Evolutionary conservation across 495 filamentous ascomycete genomes (phyloP).

Genomic region (Platismatia glauca): DNA sequence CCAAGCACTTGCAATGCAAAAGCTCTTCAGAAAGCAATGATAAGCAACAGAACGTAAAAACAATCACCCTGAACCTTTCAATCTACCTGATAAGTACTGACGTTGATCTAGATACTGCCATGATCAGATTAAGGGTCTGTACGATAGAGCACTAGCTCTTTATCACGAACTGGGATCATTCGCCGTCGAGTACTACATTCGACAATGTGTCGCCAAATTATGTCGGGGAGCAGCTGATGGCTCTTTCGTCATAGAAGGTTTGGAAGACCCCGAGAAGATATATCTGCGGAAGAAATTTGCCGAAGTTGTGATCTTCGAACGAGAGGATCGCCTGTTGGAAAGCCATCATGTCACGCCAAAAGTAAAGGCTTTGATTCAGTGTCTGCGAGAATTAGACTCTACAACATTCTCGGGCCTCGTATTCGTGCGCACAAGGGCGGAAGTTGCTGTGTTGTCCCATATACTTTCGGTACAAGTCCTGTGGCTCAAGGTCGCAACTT

Average conservation of each 20-base stretch:
- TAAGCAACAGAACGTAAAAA: slow-evolving; percentile 43
- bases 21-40: slow-evolving; percentile 40
- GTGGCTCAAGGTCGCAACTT: slow-evolving; percentile 53
- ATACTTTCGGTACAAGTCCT: slow-evolving; percentile 55
- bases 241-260: slow-evolving; percentile 31
- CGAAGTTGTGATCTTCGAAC: slow-evolving; percentile 1
- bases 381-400: slow-evolving; percentile 38
- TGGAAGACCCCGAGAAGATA: slow-evolving; percentile 44
- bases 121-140: slow-evolving; percentile 53
- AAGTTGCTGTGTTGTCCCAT: slow-evolving; percentile 56
- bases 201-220: slow-evolving; percentile 44
- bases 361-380: slow-evolving; percentile 42
- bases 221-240: slow-evolving; percentile 24
- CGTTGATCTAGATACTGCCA: slow-evolving; percentile 36
- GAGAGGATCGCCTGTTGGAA: slow-evolving; percentile 4
- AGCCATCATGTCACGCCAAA: slow-evolving; percentile 42
- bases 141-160: slow-evolving; percentile 42
- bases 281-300: slow-evolving; percentile 41
- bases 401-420: slow-evolving; percentile 58
- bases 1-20: slow-evolving; percentile 25
- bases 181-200: slow-evolving; percentile 65
- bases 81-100: neutral
- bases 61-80: neutral
- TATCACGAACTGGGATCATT: slow-evolving; percentile 61
- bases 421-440: slow-evolving; percentile 67